A percentile compares a stretch with the other conserved stretches of the same genome.
Conservation (phyloP, 352 stramenopile genomes). For the Pythium utonaiense region DNA sequence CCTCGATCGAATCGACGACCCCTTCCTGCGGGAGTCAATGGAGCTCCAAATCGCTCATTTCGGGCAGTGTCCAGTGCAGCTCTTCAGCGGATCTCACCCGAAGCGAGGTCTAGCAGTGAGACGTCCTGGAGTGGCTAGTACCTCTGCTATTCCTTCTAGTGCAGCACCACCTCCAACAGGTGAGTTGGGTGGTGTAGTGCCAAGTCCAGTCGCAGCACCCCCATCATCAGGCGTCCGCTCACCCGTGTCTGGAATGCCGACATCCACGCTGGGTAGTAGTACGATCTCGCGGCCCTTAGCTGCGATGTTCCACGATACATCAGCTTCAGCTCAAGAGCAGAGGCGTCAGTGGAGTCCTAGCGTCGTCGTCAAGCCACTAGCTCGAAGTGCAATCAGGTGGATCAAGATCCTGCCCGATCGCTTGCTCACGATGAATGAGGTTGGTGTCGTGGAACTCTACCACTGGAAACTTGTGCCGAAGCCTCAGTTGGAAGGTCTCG, state of each 20-base stretch:
- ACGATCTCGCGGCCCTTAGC: conserved; percentile 41
- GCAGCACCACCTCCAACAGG: conserved; percentile 11
- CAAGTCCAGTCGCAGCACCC: background rate
- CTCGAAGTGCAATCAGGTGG: conserved; percentile 45
- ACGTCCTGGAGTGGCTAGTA: conserved; percentile 1
- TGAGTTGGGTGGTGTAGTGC: background rate
- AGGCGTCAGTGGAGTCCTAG: conserved; percentile 56
- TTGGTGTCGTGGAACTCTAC: conserved; percentile 84
- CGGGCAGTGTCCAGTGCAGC: conserved; percentile 97
- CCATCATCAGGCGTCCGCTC: conserved; percentile 6
- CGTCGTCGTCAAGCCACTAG: conserved; percentile 60
- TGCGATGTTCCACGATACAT: conserved; percentile 60
- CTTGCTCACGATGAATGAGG: conserved; percentile 76
- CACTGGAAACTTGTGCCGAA: conserved; percentile 80
- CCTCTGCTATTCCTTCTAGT: conserved; percentile 22
- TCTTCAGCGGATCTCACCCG: conserved; percentile 82
- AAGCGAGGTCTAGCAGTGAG: conserved; percentile 30
- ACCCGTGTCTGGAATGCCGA: conserved; percentile 5
- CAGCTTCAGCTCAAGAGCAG: conserved; percentile 47
- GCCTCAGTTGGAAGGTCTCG: conserved; percentile 17
- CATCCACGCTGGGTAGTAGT: background rate
- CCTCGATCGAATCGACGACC: conserved; percentile 94
- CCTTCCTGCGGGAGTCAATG: conserved; percentile 91
- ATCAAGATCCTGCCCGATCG: conserved; percentile 76
- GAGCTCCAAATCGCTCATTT: conserved; percentile 99